A percentile compares a stretch with the other conserved stretches of the same genome.
phyloP scores from a whole-genome alignment of 1,139 yeast genomes.

The Blastobotrys apis region DNA sequence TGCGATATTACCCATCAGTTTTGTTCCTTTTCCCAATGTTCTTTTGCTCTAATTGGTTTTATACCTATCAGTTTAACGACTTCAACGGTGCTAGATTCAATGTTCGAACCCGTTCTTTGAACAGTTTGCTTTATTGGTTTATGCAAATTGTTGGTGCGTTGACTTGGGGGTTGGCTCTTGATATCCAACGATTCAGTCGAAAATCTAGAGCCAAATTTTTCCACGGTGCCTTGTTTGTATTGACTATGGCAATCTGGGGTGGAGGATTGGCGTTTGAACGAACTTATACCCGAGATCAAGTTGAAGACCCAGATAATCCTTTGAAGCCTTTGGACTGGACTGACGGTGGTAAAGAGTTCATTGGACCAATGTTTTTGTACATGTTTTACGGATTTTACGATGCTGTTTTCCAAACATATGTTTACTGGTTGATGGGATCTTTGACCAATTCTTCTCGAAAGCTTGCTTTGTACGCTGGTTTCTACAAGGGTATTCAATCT shows the following conservation, averaged over 20 bases:
- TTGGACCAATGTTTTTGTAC: slow-evolving; percentile 60
- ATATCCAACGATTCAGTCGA: slow-evolving; percentile 42
- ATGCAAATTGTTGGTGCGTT: slow-evolving; percentile 58
- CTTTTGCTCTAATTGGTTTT: slow-evolving; percentile 61
- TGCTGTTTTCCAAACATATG: slow-evolving; percentile 55
- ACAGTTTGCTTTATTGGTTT: slow-evolving; percentile 57
- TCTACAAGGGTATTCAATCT: slow-evolving; percentile 59
- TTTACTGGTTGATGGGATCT: slow-evolving; percentile 57
- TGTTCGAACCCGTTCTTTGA: slow-evolving; percentile 56
- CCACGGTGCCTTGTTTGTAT: slow-evolving; percentile 42
- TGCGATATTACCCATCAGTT: slow-evolving; percentile 46
- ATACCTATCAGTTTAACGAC: slow-evolving; percentile 59
- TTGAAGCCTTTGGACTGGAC: slow-evolving; percentile 41
- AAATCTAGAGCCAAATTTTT: slow-evolving; percentile 47
- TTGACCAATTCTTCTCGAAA: slow-evolving; percentile 54
- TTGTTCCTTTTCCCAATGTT: slow-evolving; percentile 54
- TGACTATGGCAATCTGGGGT: slow-evolving; percentile 55
- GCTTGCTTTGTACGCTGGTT: slow-evolving; percentile 56
- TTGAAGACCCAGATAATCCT: slow-evolving; percentile 17
- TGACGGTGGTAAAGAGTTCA: slow-evolving; percentile 38
- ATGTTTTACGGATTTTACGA: slow-evolving; percentile 58
- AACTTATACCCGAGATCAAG: slow-evolving; percentile 38
- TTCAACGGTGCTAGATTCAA: slow-evolving; percentile 55
- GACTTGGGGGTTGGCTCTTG: slow-evolving; percentile 47
- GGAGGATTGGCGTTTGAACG: slow-evolving; percentile 55